These are phyloP conservation scores for Closterium sp. DNA, from an alignment of 139 green algal species.

Conservation along the genomic window DNA sequence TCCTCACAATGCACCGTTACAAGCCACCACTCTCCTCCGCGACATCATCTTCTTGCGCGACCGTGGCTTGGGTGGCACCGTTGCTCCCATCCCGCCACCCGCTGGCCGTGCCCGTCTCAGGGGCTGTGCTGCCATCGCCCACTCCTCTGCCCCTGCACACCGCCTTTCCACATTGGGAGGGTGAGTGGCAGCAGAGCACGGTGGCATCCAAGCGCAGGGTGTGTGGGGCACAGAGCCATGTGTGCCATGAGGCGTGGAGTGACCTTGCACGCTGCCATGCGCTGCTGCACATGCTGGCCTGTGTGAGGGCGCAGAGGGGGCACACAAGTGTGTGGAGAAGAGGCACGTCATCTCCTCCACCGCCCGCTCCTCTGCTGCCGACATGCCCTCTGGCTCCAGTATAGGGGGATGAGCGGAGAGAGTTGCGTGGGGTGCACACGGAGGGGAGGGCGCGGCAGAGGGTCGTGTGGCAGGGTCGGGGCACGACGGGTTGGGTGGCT, in stretches of 20 bases:
- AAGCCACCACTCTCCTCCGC: not conserved
- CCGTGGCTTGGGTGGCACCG: not conserved
- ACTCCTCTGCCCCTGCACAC: not conserved
- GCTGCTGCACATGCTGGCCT: not conserved
- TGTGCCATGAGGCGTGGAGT: not conserved
- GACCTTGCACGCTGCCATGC: not conserved
- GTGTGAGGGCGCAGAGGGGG: not conserved
- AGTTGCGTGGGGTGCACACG: too few relatives aligned
- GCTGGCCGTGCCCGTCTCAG: not conserved
- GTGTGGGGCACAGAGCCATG: not conserved
- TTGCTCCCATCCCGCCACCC: not conserved
- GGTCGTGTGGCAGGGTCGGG: too few relatives aligned
- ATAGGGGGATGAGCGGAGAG: too few relatives aligned
- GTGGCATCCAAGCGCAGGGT: not conserved
- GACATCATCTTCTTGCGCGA: not conserved
- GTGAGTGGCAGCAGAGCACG: not conserved
- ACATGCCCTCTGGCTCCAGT: not conserved
- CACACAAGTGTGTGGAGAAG: not conserved
- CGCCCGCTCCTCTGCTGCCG: not conserved
- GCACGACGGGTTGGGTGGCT: not conserved
- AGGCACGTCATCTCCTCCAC: not conserved
- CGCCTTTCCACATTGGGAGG: too few relatives aligned
- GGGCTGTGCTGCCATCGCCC: not conserved
- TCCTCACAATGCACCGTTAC: not conserved
- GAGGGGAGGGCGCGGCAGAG: too few relatives aligned